Percentiles rank a stretch among this genome's conserved stretches.
Evolutionary conservation across 2,329 filamentous ascomycete species (phyloP).

Genomic region (Xylariaceae sp.): DNA sequence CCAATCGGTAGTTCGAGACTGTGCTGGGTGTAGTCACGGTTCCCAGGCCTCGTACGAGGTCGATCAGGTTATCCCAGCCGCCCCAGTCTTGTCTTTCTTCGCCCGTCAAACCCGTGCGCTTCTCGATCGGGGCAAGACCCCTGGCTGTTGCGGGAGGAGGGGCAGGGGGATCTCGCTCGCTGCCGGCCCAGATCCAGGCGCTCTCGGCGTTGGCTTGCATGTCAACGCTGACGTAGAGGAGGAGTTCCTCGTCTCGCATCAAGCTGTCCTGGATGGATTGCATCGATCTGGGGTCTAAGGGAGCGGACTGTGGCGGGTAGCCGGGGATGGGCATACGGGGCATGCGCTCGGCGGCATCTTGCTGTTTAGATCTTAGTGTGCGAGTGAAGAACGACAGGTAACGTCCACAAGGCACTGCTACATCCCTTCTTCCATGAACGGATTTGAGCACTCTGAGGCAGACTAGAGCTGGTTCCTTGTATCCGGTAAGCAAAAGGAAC

Average conservation of each 20-base stretch:
- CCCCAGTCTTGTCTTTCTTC: slow-evolving; percentile 65
- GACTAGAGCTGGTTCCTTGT: slow-evolving; percentile 65
- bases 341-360: slow-evolving; percentile 38
- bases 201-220: slow-evolving; percentile 72
- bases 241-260: slow-evolving; percentile 72
- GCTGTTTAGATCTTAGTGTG: slow-evolving; percentile 52
- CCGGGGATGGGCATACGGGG: slow-evolving; percentile 25
- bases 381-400: slow-evolving; percentile 78
- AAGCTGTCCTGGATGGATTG: slow-evolving; percentile 36
- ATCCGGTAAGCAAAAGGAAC: slow-evolving; percentile 69
- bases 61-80: slow-evolving; percentile 72
- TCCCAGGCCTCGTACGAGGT: slow-evolving; percentile 52
- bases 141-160: slow-evolving; percentile 30
- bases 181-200: slow-evolving; percentile 76
- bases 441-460: slow-evolving; percentile 67
- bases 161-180: slow-evolving; percentile 42
- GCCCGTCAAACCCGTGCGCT: slow-evolving; percentile 47
- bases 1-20: slow-evolving; percentile 24
- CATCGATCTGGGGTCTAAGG: slow-evolving; percentile 23
- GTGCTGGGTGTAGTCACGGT: slow-evolving; percentile 29
- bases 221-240: slow-evolving; percentile 82
- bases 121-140: slow-evolving; percentile 42
- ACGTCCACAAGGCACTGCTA: slow-evolving; percentile 73
- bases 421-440: slow-evolving; percentile 64
- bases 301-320: slow-evolving; percentile 24